These are phyloP conservation scores for Cercospora canescens DNA, from an alignment of 2,329 filamentous ascomycete species.

Conservation along the genomic window DNA sequence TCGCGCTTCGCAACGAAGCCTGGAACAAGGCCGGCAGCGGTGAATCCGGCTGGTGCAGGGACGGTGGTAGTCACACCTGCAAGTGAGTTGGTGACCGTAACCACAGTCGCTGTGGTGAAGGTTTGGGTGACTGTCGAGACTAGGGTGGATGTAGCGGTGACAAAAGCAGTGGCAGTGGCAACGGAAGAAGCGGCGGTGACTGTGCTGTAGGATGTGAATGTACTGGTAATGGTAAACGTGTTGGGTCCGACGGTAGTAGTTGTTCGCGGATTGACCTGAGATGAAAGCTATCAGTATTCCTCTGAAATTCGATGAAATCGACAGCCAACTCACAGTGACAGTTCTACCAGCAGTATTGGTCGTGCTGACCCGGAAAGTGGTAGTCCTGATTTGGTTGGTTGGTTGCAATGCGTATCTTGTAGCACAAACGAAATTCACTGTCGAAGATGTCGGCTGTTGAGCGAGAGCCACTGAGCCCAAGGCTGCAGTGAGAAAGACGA, in stretches of 20 bases:
- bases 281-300: background rate
- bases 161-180: background rate
- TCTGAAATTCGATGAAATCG: background rate
- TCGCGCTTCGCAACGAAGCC: slow-evolving; percentile 6
- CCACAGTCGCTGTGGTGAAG: background rate
- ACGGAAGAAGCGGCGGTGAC: background rate
- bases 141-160: slow-evolving; percentile 4
- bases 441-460: slow-evolving; percentile 1
- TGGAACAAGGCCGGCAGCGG: background rate
- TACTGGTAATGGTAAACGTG: slow-evolving; percentile 6
- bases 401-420: slow-evolving; percentile 3
- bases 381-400: slow-evolving; percentile 4
- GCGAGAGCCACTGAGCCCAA: slow-evolving; percentile 6
- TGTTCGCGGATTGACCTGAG: background rate
- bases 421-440: slow-evolving; percentile 1
- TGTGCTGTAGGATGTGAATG: slow-evolving; percentile 6
- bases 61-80: slow-evolving; percentile 2
- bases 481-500: slow-evolving; percentile 1
- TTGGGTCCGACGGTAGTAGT: background rate
- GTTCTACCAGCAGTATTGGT: slow-evolving; percentile 5
- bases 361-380: slow-evolving; percentile 1
- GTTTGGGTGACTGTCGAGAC: slow-evolving; percentile 6
- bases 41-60: slow-evolving; percentile 7
- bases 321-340: background rate
- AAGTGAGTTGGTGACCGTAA: background rate